phyloP scores from a whole-genome alignment of 2,329 filamentous ascomycete genomes.

The Cordyceps fumosorosea region DNA sequence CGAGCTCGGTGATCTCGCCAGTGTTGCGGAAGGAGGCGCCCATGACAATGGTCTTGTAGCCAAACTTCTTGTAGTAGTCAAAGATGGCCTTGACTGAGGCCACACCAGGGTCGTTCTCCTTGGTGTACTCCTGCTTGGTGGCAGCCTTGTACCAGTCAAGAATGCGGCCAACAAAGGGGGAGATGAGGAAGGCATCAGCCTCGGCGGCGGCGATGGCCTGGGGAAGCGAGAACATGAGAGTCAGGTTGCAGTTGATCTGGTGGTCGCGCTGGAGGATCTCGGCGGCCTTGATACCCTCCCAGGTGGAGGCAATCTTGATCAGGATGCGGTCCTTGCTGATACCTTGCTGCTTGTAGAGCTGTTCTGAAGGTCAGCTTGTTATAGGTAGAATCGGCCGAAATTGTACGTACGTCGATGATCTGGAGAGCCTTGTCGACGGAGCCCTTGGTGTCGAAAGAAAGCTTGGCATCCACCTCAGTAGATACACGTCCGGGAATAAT shows the following conservation, averaged over 20 bases:
- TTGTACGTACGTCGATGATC: constrained; percentile 75
- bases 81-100: constrained; percentile 88
- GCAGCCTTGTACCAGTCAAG: constrained; percentile 99
- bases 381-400: background rate
- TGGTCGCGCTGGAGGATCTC: constrained; percentile 94
- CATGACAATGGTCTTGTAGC: constrained; percentile 99
- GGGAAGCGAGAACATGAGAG: constrained; percentile 92
- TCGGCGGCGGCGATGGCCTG: constrained; percentile 96
- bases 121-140: constrained; percentile 86
- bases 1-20: constrained; percentile 96
- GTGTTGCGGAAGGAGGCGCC: constrained; percentile 95
- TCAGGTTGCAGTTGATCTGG: constrained; percentile 97
- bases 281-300: constrained; percentile 98
- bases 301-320: constrained; percentile 99
- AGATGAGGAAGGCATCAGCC: constrained; percentile 94
- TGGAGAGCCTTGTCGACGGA: constrained; percentile 93
- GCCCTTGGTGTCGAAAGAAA: constrained; percentile 90
- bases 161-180: constrained; percentile 97
- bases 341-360: constrained; percentile 92
- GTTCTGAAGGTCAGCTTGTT: constrained; percentile 15
- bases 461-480: constrained; percentile 92
- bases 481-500: constrained; percentile 98
- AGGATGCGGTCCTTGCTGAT: constrained; percentile 90
- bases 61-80: constrained; percentile 99
- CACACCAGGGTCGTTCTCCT: constrained; percentile 92